These are phyloP conservation scores for Dioscorea alata DNA, from an alignment of 106 monocot species.

Conservation along the genomic window DNA sequence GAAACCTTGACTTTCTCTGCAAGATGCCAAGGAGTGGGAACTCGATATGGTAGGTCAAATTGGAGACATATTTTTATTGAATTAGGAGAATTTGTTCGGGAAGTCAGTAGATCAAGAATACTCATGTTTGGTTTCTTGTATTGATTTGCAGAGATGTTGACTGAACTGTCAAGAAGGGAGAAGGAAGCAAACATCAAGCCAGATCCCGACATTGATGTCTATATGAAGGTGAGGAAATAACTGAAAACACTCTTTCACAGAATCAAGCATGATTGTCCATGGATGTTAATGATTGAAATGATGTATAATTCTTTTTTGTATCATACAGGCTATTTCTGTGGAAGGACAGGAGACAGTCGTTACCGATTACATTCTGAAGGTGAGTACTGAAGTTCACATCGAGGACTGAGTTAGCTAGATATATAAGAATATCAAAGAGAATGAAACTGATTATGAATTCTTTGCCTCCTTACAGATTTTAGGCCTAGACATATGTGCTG, in stretches of 20 bases:
- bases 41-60: conserved; percentile 22
- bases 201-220: conserved; percentile 44
- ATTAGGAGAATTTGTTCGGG: too few relatives aligned
- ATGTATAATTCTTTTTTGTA: background rate
- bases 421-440: background rate
- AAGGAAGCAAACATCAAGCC: conserved; percentile 42
- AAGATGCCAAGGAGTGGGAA: conserved; percentile 35
- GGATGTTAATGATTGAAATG: too few relatives aligned
- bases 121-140: background rate
- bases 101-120: background rate
- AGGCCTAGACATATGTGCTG: conserved; percentile 30
- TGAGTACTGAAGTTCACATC: background rate
- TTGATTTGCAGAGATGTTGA: conserved; percentile 26
- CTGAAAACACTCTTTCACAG: background rate
- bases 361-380: conserved; percentile 26
- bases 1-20: conserved; percentile 49
- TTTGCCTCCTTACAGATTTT: conserved; percentile 18
- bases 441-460: background rate
- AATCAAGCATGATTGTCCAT: too few relatives aligned
- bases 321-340: conserved; percentile 5
- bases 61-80: too few relatives aligned
- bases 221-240: conserved; percentile 31
- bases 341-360: conserved; percentile 19
- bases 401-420: background rate
- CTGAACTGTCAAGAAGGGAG: conserved; percentile 38